A percentile compares a stretch with the other conserved stretches of the same genome.
Evolutionary conservation across 352 stramenopile genomes (phyloP).

Genomic region (Phytophthora palmivora): DNA sequence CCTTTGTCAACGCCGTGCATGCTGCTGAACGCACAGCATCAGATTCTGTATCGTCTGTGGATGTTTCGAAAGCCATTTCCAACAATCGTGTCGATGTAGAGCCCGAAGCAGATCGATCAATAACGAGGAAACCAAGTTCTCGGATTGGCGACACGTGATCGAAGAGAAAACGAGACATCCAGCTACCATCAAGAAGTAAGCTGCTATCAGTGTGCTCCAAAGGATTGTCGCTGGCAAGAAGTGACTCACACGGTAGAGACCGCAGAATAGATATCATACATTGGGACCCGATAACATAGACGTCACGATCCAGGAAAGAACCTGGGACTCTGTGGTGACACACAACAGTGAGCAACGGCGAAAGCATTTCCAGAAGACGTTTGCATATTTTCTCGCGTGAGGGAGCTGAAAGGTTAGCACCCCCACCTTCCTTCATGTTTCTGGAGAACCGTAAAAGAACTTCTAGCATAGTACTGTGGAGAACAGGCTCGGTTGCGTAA

Average conservation of each 20-base stretch:
- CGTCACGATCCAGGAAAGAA: constrained; percentile 55
- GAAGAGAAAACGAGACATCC: constrained; percentile 64
- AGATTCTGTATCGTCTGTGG: constrained; percentile 53
- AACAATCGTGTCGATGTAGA: constrained; percentile 34
- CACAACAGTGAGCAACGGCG: constrained; percentile 54
- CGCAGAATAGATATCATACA: constrained; percentile 47
- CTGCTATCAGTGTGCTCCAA: constrained; percentile 45
- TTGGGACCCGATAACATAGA: constrained; percentile 45
- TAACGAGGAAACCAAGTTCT: constrained; percentile 49
- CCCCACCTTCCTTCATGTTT: constrained; percentile 15
- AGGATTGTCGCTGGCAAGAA: constrained; percentile 27
- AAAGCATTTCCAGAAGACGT: constrained; percentile 44
- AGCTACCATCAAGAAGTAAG: constrained; percentile 51
- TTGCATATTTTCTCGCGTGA: constrained; percentile 48
- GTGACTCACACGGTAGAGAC: constrained; percentile 27
- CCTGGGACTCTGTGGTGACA: constrained; percentile 61
- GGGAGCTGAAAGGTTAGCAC: constrained; percentile 19
- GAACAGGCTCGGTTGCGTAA: constrained; percentile 49
- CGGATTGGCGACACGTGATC: constrained; percentile 60
- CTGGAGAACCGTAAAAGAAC: constrained; percentile 46
- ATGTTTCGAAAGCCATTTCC: constrained; percentile 58
- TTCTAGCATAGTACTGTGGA: constrained; percentile 56
- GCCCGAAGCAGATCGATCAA: constrained; percentile 18
- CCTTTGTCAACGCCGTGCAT: constrained; percentile 36
- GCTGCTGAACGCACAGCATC: constrained; percentile 63